Evolutionary conservation across 2,329 filamentous ascomycete species (phyloP), one percentile per base, ranked within the genome.

Genomic region (Nectriaceae sp.): DNA sequence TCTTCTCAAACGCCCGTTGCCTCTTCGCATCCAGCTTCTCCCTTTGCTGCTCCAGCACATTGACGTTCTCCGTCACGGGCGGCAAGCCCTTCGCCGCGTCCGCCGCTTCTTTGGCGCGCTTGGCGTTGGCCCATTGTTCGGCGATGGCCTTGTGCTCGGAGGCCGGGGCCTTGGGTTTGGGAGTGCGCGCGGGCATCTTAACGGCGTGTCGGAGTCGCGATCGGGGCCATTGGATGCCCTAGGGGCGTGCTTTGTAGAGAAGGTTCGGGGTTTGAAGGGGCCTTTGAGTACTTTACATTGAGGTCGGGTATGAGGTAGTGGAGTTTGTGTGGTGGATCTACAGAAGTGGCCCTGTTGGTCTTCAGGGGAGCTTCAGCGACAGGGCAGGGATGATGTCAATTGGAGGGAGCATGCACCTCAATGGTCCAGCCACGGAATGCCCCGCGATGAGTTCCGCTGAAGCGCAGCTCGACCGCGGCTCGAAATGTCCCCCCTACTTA

Each of bases 121-220:
- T 79, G 26, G 79, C 79, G 38, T 73, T 74, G 21, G 74, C 77
- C 67, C 74, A 83, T 63, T 82, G 73, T 33, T 75, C 74, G 16
- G 77, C 73, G 51, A 83, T 79, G 48, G 72, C 66, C 58, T 79
- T 69, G 69, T 80, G 80, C 33, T 83, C 78, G 62, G 72, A 59
- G 19, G 52, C 44, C 39, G 56, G 40, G 54, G 46, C 43, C 47
- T 62, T 60, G 50, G 49, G 31, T 38, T 52, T 65, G 42, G 57
- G 53, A 45, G 53, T 63, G 47, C 45, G 56, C 38, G 57, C 52
- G 40, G 64, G 56, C 66, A 68, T 69, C 36, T 55, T 55, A 21
- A 16, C 36, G 37, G 39, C 21, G 47, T 37, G 38, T 46, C 11
- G 40, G 38, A 50, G 55, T 53, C 49, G 39, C 33, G 35, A 31